phyloP scores from a whole-genome alignment of 345 rosid species.

The Dovyalis caffra region DNA sequence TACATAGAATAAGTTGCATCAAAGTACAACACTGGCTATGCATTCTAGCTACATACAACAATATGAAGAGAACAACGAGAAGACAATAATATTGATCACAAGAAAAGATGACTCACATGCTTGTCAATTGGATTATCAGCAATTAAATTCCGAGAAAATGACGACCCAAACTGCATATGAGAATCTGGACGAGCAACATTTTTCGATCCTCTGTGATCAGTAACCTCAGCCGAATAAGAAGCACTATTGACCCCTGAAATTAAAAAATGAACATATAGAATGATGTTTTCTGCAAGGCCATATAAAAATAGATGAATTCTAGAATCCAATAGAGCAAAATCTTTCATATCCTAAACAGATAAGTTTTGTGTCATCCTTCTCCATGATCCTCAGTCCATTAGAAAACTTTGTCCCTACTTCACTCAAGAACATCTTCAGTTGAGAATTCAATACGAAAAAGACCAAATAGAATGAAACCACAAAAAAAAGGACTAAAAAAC shows the following conservation, averaged over 20 bases:
- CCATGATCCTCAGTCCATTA: background rate
- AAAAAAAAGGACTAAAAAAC: background rate
- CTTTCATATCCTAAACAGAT: background rate
- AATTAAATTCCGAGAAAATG: conserved; percentile 20
- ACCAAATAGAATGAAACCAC: background rate
- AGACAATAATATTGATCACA: conserved; percentile 2
- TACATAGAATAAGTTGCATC: background rate
- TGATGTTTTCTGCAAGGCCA: background rate
- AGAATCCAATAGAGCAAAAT: background rate
- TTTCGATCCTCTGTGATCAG: conserved; percentile 19
- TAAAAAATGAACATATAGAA: conserved; percentile 3
- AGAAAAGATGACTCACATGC: conserved; percentile 22
- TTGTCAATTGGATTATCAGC: conserved; percentile 16
- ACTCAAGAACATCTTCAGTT: too few relatives aligned
- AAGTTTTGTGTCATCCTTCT: background rate
- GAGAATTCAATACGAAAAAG: background rate
- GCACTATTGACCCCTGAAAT: conserved; percentile 28
- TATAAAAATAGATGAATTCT: background rate
- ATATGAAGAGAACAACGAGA: background rate
- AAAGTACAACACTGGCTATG: background rate
- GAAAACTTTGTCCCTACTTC: background rate
- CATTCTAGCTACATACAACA: background rate
- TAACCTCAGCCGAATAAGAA: conserved; percentile 23
- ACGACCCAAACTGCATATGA: conserved; percentile 21
- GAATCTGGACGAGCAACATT: conserved; percentile 21